phyloP scores from a whole-genome alignment of 2,329 filamentous ascomycete genomes.

The Alternaria sp. region DNA sequence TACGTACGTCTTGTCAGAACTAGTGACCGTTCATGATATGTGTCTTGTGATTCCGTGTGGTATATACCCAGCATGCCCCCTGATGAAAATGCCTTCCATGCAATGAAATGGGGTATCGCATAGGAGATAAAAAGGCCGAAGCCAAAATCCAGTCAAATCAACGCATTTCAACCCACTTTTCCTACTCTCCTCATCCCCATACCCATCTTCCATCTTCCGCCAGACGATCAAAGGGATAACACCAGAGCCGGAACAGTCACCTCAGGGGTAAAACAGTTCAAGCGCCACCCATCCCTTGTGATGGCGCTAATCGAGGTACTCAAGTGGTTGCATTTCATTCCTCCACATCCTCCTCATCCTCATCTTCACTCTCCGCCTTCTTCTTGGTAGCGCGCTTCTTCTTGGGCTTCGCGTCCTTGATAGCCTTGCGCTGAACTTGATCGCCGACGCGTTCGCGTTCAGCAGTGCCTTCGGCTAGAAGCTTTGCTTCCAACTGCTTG shows the following conservation, averaged over 20 bases:
- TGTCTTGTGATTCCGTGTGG: neutral
- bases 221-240: neutral
- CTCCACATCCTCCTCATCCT: constrained; percentile 23
- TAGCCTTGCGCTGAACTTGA: constrained; percentile 61
- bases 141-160: neutral
- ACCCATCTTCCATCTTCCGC: neutral
- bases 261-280: neutral
- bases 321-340: constrained; percentile 5
- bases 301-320: neutral
- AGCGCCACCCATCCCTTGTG: neutral
- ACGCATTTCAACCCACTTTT: neutral
- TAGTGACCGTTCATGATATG: neutral
- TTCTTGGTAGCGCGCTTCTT: constrained; percentile 21
- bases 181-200: neutral
- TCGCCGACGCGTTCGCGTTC: constrained; percentile 79
- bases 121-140: neutral
- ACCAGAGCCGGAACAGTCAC: neutral
- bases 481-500: constrained; percentile 64
- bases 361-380: constrained; percentile 26
- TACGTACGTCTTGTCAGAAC: neutral
- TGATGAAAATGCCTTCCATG: neutral
- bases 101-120: neutral
- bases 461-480: constrained; percentile 70
- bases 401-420: constrained; percentile 27
- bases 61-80: neutral